phyloP scores from a whole-genome alignment of 1,284 basidiomycete species.

The Coniophora puteana region DNA sequence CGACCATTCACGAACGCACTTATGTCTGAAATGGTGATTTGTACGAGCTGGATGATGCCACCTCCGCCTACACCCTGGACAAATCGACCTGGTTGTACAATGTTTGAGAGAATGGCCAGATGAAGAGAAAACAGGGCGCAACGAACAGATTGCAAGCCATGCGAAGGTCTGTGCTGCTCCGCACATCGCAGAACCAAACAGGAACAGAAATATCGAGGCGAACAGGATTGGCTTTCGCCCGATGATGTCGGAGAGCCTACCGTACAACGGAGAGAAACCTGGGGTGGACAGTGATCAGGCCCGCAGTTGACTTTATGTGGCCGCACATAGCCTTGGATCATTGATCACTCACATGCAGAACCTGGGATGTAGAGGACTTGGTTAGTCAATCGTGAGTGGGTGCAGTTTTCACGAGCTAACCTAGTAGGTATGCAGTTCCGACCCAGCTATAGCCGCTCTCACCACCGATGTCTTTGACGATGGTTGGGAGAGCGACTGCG shows the following conservation, averaged over 20 bases:
- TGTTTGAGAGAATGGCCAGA: too few species aligned
- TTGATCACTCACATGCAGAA: too few species aligned
- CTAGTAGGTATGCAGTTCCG: slow-evolving; percentile 33
- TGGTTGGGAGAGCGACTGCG: slow-evolving; percentile 34
- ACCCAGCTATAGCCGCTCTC: slow-evolving; percentile 31
- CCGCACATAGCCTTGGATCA: too few species aligned
- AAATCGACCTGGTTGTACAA: too few species aligned
- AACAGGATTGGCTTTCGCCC: slow-evolving; percentile 39
- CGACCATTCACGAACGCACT: too few species aligned
- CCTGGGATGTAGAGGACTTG: too few species aligned
- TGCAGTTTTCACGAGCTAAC: slow-evolving; percentile 25
- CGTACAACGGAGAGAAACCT: too few species aligned
- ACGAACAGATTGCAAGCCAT: slow-evolving; percentile 42
- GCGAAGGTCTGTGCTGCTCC: slow-evolving; percentile 45
- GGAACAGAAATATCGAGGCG: slow-evolving; percentile 33
- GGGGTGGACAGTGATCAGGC: too few species aligned
- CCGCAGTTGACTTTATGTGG: too few species aligned
- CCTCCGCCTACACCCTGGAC: slow-evolving; percentile 54
- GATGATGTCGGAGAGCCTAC: too few species aligned
- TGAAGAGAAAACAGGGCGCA: too few species aligned
- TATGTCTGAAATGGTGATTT: slow-evolving; percentile 38
- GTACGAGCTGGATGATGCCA: slow-evolving; percentile 32
- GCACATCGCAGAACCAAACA: slow-evolving; percentile 45
- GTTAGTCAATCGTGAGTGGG: too few species aligned
- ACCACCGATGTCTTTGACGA: slow-evolving; percentile 34